Conservation (phyloP, 805 yeast genomes). For the Metschnikowia lochheadii region DNA sequence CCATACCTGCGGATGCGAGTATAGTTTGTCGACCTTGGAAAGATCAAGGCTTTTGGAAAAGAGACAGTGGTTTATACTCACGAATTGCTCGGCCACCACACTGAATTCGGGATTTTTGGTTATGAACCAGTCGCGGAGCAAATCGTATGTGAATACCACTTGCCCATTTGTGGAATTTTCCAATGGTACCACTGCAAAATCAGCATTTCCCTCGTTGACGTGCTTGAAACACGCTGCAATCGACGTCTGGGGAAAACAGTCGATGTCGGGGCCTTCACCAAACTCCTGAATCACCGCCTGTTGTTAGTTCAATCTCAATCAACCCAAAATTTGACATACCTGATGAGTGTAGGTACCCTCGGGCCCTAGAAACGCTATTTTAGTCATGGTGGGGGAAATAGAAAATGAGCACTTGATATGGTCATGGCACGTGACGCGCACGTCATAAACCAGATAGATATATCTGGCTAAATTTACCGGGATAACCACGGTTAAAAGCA, state of each 20-base stretch:
- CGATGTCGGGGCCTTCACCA: slow-evolving; percentile 29
- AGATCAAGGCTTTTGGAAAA: slow-evolving; percentile 45
- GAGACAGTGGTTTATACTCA: slow-evolving; percentile 75
- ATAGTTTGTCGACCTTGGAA: slow-evolving; percentile 49
- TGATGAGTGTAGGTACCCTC: slow-evolving; percentile 91
- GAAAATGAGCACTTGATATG: slow-evolving; percentile 1
- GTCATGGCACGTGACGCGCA: neutral
- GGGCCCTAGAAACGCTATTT: slow-evolving; percentile 82
- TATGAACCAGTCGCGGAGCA: slow-evolving; percentile 64
- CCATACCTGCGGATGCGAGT: slow-evolving; percentile 98
- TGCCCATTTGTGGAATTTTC: slow-evolving; percentile 96
- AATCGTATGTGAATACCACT: slow-evolving; percentile 80
- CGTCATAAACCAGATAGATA: neutral
- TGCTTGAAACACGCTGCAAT: slow-evolving; percentile 62
- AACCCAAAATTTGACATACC: slow-evolving; percentile 31
- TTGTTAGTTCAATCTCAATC: slow-evolving; percentile 8
- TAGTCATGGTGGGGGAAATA: slow-evolving; percentile 14
- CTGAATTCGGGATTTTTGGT: slow-evolving; percentile 29
- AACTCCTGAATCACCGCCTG: slow-evolving; percentile 52
- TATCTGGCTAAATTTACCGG: neutral
- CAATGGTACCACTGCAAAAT: slow-evolving; percentile 78
- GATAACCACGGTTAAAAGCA: neutral
- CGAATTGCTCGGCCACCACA: slow-evolving; percentile 76
- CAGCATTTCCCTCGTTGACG: slow-evolving; percentile 44
- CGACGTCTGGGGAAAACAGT: slow-evolving; percentile 34